phyloP scores from a whole-genome alignment of 352 stramenopile species.

The Globisporangium orthogonon region DNA sequence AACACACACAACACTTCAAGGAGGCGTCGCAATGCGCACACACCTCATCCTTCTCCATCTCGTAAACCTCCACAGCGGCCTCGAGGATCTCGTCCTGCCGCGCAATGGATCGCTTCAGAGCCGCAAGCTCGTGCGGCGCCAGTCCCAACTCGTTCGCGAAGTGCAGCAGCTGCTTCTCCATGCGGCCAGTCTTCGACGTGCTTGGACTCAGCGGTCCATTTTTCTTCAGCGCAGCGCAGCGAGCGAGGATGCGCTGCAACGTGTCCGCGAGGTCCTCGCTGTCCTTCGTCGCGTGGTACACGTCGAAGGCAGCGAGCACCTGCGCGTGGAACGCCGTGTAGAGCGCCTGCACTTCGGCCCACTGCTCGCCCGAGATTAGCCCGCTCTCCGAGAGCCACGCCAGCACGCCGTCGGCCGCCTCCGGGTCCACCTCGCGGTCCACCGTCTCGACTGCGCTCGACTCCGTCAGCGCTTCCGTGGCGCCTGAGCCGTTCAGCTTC shows the following conservation, averaged over 20 bases:
- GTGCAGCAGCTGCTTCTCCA: conserved; percentile 40
- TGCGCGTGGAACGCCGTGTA: conserved; percentile 27
- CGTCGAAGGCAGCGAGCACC: conserved; percentile 49
- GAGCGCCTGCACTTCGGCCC: conserved; percentile 20
- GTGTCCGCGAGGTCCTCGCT: conserved; percentile 49
- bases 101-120: conserved; percentile 34
- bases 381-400: conserved; percentile 19
- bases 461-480: background rate
- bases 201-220: conserved; percentile 1
- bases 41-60: conserved; percentile 39
- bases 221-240: background rate
- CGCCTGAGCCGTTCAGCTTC: background rate
- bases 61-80: conserved; percentile 31
- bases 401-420: conserved; percentile 20
- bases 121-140: conserved; percentile 18
- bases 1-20: background rate
- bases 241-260: conserved; percentile 31
- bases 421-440: conserved; percentile 15
- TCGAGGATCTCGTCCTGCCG: conserved; percentile 32
- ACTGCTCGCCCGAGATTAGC: conserved; percentile 20
- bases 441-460: conserved; percentile 6
- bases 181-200: conserved; percentile 10
- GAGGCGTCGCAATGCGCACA: conserved; percentile 6
- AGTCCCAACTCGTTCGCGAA: conserved; percentile 29
- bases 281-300: conserved; percentile 44